Evolutionary conservation across 2,329 filamentous ascomycete genomes (phyloP), one percentile per base, ranked within the genome.

Genomic region (Penicillium frequentans): DNA sequence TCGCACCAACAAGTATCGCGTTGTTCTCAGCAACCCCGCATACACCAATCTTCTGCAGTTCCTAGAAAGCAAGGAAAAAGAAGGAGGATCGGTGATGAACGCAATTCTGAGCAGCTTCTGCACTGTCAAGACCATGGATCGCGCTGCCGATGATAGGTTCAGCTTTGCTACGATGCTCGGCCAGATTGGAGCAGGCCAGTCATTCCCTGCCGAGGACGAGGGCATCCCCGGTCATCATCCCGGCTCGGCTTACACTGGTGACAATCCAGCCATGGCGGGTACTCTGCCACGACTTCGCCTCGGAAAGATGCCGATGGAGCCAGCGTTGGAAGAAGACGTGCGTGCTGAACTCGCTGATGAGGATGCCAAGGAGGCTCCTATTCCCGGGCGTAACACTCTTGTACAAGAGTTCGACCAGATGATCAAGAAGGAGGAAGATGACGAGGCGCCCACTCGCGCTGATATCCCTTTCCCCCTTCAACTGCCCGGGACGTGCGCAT

Each of bases 401-500:
- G 79, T 96, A 0, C 91, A 97, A 21, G 90, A 95, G 64, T 96
- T 96, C 64, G 93, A 98, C 64, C 84, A 88, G 53, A 90, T 89
- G 71, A 88, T 89, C 61, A 99, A 99, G 78, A 86, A 89, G 26
- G 95, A 97, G 74, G 93, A 96, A 33, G 89, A 89, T 51, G 88
- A 89, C 26, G 95, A 98, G 70, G 90, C 83, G 0, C 93, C 93
- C 2, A 88, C 81, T 48, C 85, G 93, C 44, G 82, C 88, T 16
- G 89, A 93, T 24, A 84, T 98, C 23, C 93, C 95, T 2, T 85
- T 96, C 23, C 95, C 1, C 90, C 92, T 5, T 96, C 93, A 0
- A 85, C 92, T 19, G 91, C 92, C 3, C 85, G 93, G 59, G 95
- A 99, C 67, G 92, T 99, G 8, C 86, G 91, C 27, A 90, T 97